Evolutionary conservation across 2,329 filamentous ascomycete genomes (phyloP), one percentile per base, ranked within the genome.

Genomic region (Botryosphaeria dothidea): DNA sequence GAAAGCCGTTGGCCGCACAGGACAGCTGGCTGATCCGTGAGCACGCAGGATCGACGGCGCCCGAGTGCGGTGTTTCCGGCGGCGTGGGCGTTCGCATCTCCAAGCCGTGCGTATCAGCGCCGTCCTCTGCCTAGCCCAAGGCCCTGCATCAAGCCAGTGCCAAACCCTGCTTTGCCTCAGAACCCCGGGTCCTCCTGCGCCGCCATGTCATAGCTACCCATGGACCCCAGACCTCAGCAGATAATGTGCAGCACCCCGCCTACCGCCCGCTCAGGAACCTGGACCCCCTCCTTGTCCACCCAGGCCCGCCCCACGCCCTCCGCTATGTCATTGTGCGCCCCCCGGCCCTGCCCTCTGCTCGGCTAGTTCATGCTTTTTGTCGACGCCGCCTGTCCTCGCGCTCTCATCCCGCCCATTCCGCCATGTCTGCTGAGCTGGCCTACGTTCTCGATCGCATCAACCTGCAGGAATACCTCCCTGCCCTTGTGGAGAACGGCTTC

Each of bases 401-500:
- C 15, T 31, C 38, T 25, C 41, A 31, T 23, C 36, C 61, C 31
- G 23, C 15, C 19, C 13, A 21, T 43, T 15, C n/a, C 36, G 46
- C 46, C 23, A 65, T 65, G 63, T 45, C 63, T 45, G 46, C 34
- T 36, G 69, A 69, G 25, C 68, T 78, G 63, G 58, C 62, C 17
- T 68, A 72, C 4, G 69, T 75, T n/a, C 69, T 78, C 9, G 69
- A 69, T 15, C 74, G 75, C 13, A 68, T 77, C 41, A 71, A 74
- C 9, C 67, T 78, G 58, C 65, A 65, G 3, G 63, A 70, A 5
- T 78, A 78, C 62, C 57, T 69, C n/a, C 66, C 69, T 2, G 63
- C 67, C 5, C 71, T 79, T 1, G 41, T 66, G 13, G 70, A 74
- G 2, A 78, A 79, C 66, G 77, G 77, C 15, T 79, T 79, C 57